Conservation (phyloP, 768 basidiomycete genomes). For the Kwoniella botswanensis region DNA sequence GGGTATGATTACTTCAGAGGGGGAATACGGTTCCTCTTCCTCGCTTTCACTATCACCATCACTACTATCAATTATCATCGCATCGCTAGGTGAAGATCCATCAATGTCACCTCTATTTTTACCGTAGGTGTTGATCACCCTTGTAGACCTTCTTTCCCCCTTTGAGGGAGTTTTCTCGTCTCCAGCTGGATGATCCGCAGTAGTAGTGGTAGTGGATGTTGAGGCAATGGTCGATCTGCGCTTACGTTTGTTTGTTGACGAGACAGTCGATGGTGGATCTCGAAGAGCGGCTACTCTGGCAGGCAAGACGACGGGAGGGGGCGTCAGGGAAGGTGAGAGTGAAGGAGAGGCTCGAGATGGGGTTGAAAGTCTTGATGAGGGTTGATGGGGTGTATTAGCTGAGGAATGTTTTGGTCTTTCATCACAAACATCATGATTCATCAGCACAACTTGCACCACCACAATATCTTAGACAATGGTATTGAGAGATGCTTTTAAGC, state of each 20-base stretch:
- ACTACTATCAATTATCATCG: background rate
- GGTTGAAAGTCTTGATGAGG: constrained; percentile 25
- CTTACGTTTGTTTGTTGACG: constrained; percentile 9
- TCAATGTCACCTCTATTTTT: constrained; percentile 4
- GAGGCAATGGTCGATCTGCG: constrained; percentile 1
- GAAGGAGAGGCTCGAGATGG: constrained; percentile 27
- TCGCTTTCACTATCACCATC: background rate
- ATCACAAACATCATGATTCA: too few relatives aligned
- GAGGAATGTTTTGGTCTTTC: background rate
- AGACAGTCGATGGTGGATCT: constrained; percentile 20
- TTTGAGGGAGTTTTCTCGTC: background rate
- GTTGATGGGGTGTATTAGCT: background rate
- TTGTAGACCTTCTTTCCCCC: background rate
- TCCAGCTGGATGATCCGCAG: background rate
- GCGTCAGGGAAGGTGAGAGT: constrained; percentile 29
- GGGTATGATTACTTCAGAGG: background rate
- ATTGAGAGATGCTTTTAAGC: constrained; percentile 11
- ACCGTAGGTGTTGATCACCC: constrained; percentile 14
- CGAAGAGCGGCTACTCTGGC: constrained; percentile 39
- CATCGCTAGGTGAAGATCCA: background rate
- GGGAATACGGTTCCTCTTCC: constrained; percentile 1
- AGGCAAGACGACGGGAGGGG: constrained; percentile 33
- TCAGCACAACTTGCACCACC: background rate
- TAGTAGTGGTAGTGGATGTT: background rate
- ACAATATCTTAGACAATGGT: background rate